Evolutionary conservation across 305 asterid genomes (phyloP), one percentile per base, ranked within the genome.

Genomic region (Petunia hybrid): DNA sequence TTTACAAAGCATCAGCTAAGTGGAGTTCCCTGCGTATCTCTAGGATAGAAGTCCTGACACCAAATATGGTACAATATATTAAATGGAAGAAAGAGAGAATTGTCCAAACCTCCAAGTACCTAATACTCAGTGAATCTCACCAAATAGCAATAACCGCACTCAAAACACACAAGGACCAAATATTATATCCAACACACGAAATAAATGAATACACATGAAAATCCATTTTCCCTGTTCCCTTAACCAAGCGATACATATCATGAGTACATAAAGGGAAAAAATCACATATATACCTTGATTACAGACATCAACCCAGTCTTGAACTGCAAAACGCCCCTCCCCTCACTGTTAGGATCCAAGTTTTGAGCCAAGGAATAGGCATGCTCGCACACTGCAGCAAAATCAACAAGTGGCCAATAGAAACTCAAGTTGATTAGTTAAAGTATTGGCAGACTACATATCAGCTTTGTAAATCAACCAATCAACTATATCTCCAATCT

Each of bases 261-360:
- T 78, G 57, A 80, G 76, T 53, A 62, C 22, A 65, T 45, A 63
- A 79, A 73, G 78, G 36, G 36, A 68, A 76, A 79, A 46, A 84
- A 8, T 61, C 14, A 41, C 80, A 31, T 59, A 80, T 55, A 80
- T 94, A 96, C 99, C 99, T 96, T 96, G 87, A 96, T 96, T 78
- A 94, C 97, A 80, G 98, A 96, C 98, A 91, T 92, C 89, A 96
- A 88, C 61, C 99, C 98, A 76, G 98, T 96, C 92, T 94, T 96
- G 89, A 96, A 96, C 93, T 96, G 98, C 88, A 94, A 84, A 59
- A 96, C 98, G 67, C 99, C 99, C 92, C 99, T 90, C 77, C 98
- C 98, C 88, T 96, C 99, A 57, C 99, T 96, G 83, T 96, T 93
- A 59, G 98, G 98, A 83, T 95, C 99, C 90, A 95, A 89, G 89